Evolutionary conservation across 257 asterid species (phyloP).

Genomic region (Fraxinus pennsylvanica): DNA sequence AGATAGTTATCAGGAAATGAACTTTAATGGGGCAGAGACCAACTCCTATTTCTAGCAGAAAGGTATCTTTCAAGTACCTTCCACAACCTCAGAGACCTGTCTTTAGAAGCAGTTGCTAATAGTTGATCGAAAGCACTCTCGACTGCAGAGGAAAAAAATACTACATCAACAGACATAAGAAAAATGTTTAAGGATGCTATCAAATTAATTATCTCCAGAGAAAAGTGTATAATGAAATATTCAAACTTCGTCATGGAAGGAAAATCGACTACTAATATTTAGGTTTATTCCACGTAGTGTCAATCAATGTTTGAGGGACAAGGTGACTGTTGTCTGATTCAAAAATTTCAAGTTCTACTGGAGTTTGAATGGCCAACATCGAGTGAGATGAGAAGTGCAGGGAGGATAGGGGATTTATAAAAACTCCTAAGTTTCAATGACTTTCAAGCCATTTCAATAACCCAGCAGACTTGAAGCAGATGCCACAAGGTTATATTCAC

Average conservation of each 20-base stretch:
- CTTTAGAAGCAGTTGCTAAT: slow-evolving; percentile 93
- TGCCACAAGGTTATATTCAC: too few species aligned
- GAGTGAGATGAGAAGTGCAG: too few species aligned
- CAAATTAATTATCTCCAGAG: neutral
- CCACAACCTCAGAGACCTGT: slow-evolving; percentile 83
- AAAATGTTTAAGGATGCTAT: neutral
- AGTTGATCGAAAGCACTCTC: slow-evolving; percentile 35
- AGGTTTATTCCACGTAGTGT: too few species aligned
- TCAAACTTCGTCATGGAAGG: neutral
- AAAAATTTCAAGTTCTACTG: too few species aligned
- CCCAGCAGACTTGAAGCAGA: too few species aligned
- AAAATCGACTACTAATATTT: neutral
- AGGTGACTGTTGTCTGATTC: neutral
- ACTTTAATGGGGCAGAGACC: slow-evolving; percentile 6
- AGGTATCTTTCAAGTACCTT: slow-evolving; percentile 55
- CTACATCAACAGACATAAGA: slow-evolving; percentile 18
- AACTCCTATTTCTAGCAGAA: slow-evolving; percentile 18
- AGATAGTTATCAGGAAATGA: slow-evolving; percentile 26
- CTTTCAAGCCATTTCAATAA: too few species aligned
- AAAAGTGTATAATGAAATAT: neutral
- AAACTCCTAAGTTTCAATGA: too few species aligned
- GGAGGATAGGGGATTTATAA: too few species aligned
- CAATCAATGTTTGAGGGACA: neutral
- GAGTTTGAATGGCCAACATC: too few species aligned
- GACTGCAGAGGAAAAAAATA: slow-evolving; percentile 31